A percentile compares a stretch with the other conserved stretches of the same genome.
Conservation (phyloP, 2,329 filamentous ascomycete species). For the Scedosporium boydii region DNA sequence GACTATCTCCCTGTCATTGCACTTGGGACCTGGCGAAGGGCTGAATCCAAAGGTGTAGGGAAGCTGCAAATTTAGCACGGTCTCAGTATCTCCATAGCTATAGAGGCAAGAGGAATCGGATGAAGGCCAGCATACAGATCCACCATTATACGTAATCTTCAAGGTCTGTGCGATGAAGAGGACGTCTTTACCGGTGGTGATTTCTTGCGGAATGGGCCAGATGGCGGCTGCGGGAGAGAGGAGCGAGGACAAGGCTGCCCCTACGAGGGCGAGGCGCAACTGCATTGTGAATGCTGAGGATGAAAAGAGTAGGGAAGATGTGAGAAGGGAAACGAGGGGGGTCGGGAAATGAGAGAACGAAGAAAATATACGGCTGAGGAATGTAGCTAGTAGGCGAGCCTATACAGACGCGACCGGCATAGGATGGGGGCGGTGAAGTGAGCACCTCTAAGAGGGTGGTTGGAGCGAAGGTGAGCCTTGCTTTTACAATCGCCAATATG, state of each 20-base stretch:
- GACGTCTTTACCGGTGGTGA: conserved; percentile 40
- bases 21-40: conserved; percentile 25
- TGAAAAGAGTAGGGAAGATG: background rate
- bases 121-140: conserved; percentile 39
- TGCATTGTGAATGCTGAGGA: background rate
- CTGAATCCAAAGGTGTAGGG: conserved; percentile 35
- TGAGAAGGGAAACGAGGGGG: background rate
- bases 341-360: background rate
- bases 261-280: conserved; percentile 13
- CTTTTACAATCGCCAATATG: background rate
- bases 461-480: background rate
- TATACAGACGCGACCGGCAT: background rate
- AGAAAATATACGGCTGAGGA: background rate
- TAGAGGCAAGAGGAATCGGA: conserved; percentile 13
- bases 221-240: conserved; percentile 35
- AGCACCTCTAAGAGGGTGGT: background rate
- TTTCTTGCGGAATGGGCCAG: conserved; percentile 46
- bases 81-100: conserved; percentile 21
- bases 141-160: conserved; percentile 49
- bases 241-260: conserved; percentile 25
- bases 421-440: background rate
- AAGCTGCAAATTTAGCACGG: conserved; percentile 30
- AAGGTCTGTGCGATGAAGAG: conserved; percentile 45
- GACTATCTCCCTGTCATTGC: conserved; percentile 44
- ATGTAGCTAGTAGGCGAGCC: no score